Evolutionary conservation across 352 stramenopile species (phyloP).

Genomic region (Phytophthora litchii): DNA sequence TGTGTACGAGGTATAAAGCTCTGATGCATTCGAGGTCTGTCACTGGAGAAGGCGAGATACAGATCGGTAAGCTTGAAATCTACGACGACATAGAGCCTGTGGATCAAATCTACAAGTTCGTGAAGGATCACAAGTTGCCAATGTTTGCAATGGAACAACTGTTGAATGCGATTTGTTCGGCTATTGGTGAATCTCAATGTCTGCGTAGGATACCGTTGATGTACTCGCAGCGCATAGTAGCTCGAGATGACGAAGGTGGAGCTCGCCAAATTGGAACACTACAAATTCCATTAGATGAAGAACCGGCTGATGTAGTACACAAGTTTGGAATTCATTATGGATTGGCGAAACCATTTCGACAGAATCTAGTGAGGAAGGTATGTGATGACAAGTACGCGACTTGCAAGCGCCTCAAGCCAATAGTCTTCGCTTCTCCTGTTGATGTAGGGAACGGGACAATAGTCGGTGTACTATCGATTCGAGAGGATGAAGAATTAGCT

Average conservation of each 20-base stretch:
- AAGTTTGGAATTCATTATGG: conserved; percentile 47
- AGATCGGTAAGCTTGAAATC: conserved; percentile 63
- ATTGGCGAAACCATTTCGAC: conserved; percentile 43
- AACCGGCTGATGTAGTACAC: conserved; percentile 61
- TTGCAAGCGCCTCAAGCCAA: conserved; percentile 49
- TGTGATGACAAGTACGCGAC: conserved; percentile 59
- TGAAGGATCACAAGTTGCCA: conserved; percentile 53
- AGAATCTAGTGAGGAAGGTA: conserved; percentile 52
- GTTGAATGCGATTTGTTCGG: conserved; percentile 40
- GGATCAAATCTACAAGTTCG: conserved; percentile 76
- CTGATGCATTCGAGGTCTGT: conserved; percentile 59
- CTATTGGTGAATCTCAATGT: conserved; percentile 37
- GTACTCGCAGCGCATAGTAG: conserved; percentile 55
- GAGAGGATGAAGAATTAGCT: conserved; percentile 72
- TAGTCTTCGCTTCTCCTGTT: conserved; percentile 64
- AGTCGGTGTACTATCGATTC: conserved; percentile 44
- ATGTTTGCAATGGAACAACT: conserved; percentile 47
- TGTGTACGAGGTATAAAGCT: conserved; percentile 47
- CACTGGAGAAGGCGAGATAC: conserved; percentile 18
- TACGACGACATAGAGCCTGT: conserved; percentile 70
- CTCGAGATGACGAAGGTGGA: conserved; percentile 8
- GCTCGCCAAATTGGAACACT: conserved; percentile 48
- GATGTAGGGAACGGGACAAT: conserved; percentile 51
- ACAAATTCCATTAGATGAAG: conserved; percentile 53
- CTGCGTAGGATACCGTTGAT: conserved; percentile 48